Evolutionary conservation across 768 basidiomycete species (phyloP).

Genomic region (Pholiota molesta): DNA sequence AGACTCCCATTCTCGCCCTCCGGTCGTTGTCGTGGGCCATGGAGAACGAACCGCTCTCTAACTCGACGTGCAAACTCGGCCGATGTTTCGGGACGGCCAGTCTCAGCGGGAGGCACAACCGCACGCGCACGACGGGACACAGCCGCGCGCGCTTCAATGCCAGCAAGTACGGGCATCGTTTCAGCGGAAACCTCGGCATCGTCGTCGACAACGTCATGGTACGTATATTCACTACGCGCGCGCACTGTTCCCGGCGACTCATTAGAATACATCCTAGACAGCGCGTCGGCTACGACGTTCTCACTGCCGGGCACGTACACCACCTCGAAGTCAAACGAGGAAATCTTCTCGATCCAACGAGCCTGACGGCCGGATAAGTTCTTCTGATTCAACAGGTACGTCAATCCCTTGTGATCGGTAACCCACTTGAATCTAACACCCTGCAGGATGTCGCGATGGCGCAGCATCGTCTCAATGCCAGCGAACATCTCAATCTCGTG

Average conservation of each 20-base stretch:
- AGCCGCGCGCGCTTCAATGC: no score
- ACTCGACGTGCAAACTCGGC: no score
- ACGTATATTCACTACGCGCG: neutral
- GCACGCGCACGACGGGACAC: no score
- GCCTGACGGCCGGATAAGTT: conserved; percentile 34
- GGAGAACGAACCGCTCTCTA: no score
- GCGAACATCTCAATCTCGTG: conserved; percentile 39
- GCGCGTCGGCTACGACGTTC: conserved; percentile 32
- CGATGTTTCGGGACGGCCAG: no score
- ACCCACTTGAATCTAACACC: conserved; percentile 29
- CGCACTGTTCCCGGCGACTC: conserved; percentile 5
- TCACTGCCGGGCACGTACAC: conserved; percentile 24
- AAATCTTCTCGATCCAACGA: conserved; percentile 33
- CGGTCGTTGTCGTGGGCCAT: no score
- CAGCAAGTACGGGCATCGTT: no score
- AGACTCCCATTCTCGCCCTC: no score
- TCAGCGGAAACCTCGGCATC: no score
- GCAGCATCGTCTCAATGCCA: conserved; percentile 31
- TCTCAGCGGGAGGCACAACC: no score
- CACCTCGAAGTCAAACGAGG: conserved; percentile 17
- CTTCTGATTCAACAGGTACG: conserved; percentile 29
- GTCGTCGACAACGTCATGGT: neutral
- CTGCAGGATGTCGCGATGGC: conserved; percentile 26
- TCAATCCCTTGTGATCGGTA: conserved; percentile 30
- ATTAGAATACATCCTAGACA: conserved; percentile 24